phyloP scores from a whole-genome alignment of 108 stramenopile species.

The Cyclotella sp. region DNA sequence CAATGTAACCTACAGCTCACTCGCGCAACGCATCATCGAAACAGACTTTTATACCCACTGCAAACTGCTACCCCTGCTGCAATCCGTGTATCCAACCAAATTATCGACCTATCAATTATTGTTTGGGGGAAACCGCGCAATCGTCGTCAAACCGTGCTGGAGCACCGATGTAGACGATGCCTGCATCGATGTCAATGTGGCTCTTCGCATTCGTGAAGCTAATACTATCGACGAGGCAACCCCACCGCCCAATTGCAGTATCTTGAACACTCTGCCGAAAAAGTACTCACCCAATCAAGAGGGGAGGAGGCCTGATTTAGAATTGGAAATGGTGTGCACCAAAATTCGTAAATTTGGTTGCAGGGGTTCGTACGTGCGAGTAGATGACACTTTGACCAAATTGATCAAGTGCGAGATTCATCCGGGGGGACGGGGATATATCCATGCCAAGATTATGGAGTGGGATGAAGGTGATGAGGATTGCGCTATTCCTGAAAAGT shows the following conservation, averaged over 20 bases:
- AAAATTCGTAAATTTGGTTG: not conserved
- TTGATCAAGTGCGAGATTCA: not conserved
- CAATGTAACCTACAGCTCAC: not conserved
- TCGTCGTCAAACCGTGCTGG: conserved; percentile 6
- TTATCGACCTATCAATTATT: conserved; percentile 2
- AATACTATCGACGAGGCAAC: not conserved
- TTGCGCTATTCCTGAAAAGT: not conserved
- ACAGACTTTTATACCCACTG: not conserved
- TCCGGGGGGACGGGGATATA: not conserved
- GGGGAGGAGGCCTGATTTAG: not conserved
- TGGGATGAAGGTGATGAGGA: not conserved
- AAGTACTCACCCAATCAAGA: not conserved
- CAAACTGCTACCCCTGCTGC: not conserved
- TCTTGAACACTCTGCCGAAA: not conserved
- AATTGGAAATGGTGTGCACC: not conserved
- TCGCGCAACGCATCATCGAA: not conserved
- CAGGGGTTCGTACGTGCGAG: not conserved
- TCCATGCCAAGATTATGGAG: not conserved
- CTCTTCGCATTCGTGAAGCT: not conserved
- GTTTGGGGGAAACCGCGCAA: not conserved
- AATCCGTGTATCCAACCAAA: not conserved
- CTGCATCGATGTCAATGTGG: not conserved
- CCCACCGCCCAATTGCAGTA: not conserved
- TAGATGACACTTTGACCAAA: not conserved
- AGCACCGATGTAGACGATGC: not conserved